Conservation (phyloP, 163 green algal genomes). For the Scenedesmus sp. region DNA sequence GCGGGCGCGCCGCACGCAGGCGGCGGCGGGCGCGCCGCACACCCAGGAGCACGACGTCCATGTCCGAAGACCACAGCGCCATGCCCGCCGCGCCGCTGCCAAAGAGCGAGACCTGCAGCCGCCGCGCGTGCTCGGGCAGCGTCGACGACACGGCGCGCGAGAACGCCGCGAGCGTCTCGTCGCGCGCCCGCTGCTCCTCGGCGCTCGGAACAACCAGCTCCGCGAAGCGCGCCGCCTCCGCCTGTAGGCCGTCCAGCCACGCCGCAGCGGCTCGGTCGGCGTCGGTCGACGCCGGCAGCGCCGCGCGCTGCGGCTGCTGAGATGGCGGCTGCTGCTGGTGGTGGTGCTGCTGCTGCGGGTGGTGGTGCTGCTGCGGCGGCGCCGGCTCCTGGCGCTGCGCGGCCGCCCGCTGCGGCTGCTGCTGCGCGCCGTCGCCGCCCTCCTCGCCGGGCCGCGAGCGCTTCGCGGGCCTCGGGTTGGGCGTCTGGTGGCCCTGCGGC, state of each 20-base stretch:
- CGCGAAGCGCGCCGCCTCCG: background rate
- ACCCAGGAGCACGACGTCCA: constrained; percentile 36
- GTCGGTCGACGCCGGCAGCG: background rate
- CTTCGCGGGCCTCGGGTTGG: too few species aligned
- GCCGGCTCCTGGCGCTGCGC: background rate
- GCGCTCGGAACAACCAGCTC: background rate
- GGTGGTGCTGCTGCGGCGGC: background rate
- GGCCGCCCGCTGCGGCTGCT: background rate
- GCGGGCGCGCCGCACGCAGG: too few species aligned
- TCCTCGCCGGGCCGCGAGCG: too few species aligned
- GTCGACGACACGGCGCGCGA: background rate
- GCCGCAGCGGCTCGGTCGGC: background rate
- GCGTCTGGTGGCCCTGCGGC: too few species aligned
- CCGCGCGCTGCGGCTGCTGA: background rate
- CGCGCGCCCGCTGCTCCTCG: constrained; percentile 13
- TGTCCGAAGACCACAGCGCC: constrained; percentile 27
- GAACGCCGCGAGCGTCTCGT: constrained; percentile 5
- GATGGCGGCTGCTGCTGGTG: constrained; percentile 15
- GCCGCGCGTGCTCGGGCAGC: background rate
- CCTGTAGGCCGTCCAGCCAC: constrained; percentile 23
- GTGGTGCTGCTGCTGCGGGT: constrained; percentile 2
- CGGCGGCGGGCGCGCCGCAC: too few species aligned
- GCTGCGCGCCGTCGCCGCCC: too few species aligned
- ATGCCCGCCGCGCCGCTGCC: constrained; percentile 25
- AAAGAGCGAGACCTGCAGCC: constrained; percentile 18